Percentiles rank a stretch among this genome's conserved stretches.
phyloP scores from a whole-genome alignment of 257 asterid genomes.

The Gentiana macrophylla region DNA sequence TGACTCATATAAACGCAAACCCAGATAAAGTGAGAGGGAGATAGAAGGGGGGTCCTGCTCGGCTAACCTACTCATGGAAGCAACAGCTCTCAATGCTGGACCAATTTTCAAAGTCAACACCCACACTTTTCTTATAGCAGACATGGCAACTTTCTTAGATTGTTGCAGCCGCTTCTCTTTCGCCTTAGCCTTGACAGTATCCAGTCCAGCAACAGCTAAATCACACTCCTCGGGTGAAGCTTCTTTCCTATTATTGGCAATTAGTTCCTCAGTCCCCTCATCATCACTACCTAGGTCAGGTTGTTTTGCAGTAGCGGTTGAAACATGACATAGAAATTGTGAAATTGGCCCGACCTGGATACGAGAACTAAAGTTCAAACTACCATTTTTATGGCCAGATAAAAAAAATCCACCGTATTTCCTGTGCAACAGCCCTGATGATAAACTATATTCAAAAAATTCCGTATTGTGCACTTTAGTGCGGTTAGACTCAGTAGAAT shows the following conservation, averaged over 20 bases:
- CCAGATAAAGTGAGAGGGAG: not conserved
- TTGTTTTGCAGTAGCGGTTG: conserved; percentile 60
- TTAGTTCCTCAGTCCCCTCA: conserved; percentile 40
- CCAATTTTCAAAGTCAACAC: conserved; percentile 62
- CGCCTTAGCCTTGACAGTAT: conserved; percentile 83
- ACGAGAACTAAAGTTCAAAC: conserved; percentile 23
- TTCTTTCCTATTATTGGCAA: conserved; percentile 57
- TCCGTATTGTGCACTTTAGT: conserved; percentile 19
- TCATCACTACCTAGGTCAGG: conserved; percentile 55
- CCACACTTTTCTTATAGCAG: conserved; percentile 45
- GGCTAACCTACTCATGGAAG: conserved; percentile 73
- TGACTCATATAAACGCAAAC: not conserved
- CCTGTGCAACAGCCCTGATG: conserved; percentile 22
- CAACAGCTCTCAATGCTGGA: conserved; percentile 64
- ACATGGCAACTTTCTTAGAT: conserved; percentile 37
- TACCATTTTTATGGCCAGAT: conserved; percentile 25
- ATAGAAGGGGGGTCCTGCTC: not conserved
- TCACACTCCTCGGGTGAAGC: conserved; percentile 93
- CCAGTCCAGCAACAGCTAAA: conserved; percentile 78
- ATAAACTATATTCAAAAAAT: conserved; percentile 19
- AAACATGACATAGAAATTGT: conserved; percentile 36
- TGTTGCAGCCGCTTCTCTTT: conserved; percentile 63
- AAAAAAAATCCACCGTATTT: conserved; percentile 22
- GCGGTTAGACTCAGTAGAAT: conserved; percentile 17
- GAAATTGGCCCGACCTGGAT: conserved; percentile 31